These are phyloP conservation scores for Rhododendron vialii DNA, from an alignment of 148 eudicot species.

Conservation along the genomic window DNA sequence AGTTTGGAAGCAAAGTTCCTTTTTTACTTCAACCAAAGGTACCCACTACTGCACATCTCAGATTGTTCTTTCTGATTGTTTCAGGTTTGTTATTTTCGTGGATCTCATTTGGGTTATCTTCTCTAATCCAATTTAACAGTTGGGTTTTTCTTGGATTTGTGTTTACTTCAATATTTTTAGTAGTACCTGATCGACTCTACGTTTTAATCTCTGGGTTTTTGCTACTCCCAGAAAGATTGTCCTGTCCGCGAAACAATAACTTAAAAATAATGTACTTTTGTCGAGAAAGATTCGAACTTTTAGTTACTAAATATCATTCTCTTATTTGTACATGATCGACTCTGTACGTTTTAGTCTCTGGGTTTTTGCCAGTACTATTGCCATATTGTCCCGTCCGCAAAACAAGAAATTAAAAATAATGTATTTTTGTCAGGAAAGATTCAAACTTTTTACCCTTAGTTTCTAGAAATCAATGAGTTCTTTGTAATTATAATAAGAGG, in stretches of 20 bases:
- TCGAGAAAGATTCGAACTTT: neutral
- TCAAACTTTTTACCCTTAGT: neutral
- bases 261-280: neutral
- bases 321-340: neutral
- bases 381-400: neutral
- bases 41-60: neutral
- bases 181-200: neutral
- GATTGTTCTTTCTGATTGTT: conserved; percentile 12
- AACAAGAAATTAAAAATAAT: no score
- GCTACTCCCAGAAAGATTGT: neutral
- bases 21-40: conserved; percentile 16
- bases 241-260: neutral
- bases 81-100: neutral
- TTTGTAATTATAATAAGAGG: neutral
- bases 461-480: neutral
- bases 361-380: neutral
- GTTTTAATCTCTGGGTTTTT: neutral
- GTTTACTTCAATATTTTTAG: neutral
- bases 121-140: neutral
- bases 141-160: neutral
- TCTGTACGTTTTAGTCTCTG: neutral
- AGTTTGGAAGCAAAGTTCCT: neutral
- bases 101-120: neutral
- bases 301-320: neutral
- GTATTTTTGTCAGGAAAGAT: neutral